Evolutionary conservation across 2,329 filamentous ascomycete species (phyloP).

Genomic region (Beauveria sp.): DNA sequence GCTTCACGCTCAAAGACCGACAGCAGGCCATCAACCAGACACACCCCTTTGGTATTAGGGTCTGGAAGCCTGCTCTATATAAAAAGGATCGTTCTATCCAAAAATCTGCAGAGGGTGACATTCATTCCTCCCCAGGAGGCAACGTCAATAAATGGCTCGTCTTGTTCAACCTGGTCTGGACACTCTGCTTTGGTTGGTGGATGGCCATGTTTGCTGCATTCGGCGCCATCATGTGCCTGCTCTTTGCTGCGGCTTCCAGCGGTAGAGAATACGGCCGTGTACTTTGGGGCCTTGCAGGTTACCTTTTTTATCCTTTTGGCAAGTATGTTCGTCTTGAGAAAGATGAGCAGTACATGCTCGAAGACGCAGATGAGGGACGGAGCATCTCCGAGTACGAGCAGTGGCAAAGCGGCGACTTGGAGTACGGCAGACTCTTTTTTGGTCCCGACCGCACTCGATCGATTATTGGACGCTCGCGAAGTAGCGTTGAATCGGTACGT

Average conservation of each 20-base stretch:
- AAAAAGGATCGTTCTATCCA: conserved; percentile 96
- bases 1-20: conserved; percentile 93
- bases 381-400: conserved; percentile 99
- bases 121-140: conserved; percentile 87
- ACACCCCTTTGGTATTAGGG: conserved; percentile 95
- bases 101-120: conserved; percentile 91
- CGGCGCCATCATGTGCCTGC: conserved; percentile 69
- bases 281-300: conserved; percentile 74
- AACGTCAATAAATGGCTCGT: conserved; percentile 78
- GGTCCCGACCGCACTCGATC: conserved; percentile 73
- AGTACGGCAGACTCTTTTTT: conserved; percentile 93
- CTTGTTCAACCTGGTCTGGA: conserved; percentile 87
- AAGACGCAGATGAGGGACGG: conserved; percentile 90
- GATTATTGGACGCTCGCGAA: conserved; percentile 75
- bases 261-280: conserved; percentile 80
- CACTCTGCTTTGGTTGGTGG: conserved; percentile 93
- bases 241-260: conserved; percentile 72
- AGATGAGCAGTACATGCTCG: conserved; percentile 88
- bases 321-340: conserved; percentile 91
- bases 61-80: conserved; percentile 98
- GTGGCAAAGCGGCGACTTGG: conserved; percentile 95
- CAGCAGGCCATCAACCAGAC: conserved; percentile 98
- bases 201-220: conserved; percentile 67
- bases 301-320: conserved; percentile 93
- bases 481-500: conserved; percentile 76